Evolutionary conservation across 179 eudicot genomes (phyloP).

Genomic region (Spinacia oleracea): DNA sequence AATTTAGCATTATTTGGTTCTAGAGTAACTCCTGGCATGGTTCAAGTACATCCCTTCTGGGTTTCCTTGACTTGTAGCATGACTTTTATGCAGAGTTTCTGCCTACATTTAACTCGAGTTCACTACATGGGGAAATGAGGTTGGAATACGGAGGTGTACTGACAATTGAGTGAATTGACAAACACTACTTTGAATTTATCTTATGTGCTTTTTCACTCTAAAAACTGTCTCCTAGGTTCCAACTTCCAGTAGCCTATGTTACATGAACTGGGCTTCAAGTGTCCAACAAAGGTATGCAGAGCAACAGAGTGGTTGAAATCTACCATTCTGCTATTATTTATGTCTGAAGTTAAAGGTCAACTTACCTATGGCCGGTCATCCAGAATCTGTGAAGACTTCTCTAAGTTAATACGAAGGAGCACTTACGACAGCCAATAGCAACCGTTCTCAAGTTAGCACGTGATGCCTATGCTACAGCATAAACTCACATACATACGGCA

Average conservation of each 20-base stretch:
- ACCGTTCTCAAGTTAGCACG: not conserved
- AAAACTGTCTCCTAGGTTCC: not conserved
- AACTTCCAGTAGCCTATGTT: not conserved
- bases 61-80: not conserved
- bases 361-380: not conserved
- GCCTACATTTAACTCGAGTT: not conserved
- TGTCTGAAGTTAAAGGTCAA: not conserved
- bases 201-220: not conserved
- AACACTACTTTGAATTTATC: conserved; percentile 9
- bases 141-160: not conserved
- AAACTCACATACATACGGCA: not conserved
- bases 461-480: not conserved
- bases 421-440: not conserved
- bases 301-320: not conserved
- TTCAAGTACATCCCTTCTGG: not conserved
- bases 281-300: not conserved
- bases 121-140: not conserved
- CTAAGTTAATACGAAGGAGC: not conserved
- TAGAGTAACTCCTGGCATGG: not conserved
- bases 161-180: not conserved
- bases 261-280: not conserved
- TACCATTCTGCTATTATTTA: not conserved
- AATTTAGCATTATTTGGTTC: not conserved
- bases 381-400: not conserved
- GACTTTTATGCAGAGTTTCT: not conserved